phyloP scores from a whole-genome alignment of 2,329 filamentous ascomycete genomes.

The Orbilia ellipsospora region DNA sequence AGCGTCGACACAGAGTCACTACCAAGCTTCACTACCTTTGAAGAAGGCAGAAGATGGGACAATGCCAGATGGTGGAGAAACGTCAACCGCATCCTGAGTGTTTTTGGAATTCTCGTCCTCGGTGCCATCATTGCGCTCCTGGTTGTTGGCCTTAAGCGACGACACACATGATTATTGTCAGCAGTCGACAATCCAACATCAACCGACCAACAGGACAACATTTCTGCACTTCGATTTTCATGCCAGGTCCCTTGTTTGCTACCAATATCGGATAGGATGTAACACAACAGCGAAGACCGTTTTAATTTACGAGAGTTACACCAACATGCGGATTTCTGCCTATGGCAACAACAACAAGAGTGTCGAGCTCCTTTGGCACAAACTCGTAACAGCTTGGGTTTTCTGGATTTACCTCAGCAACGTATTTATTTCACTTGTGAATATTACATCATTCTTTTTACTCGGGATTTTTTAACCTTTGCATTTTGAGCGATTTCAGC shows the following conservation, averaged over 20 bases:
- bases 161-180: constrained; percentile 14
- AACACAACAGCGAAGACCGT: constrained; percentile 34
- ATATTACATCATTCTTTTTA: constrained; percentile 36
- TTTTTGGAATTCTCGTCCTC: constrained; percentile 56
- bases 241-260: constrained; percentile 48
- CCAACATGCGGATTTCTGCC: not conserved
- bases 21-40: constrained; percentile 53
- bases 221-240: constrained; percentile 13
- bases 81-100: constrained; percentile 57
- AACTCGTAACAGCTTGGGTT: constrained; percentile 11
- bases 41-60: constrained; percentile 51
- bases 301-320: constrained; percentile 34
- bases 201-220: constrained; percentile 8
- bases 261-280: constrained; percentile 39
- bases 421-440: constrained; percentile 44
- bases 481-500: constrained; percentile 51
- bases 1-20: constrained; percentile 55
- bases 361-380: constrained; percentile 19
- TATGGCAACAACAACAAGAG: constrained; percentile 3
- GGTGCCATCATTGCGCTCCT: constrained; percentile 56
- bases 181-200: constrained; percentile 22
- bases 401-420: constrained; percentile 34
- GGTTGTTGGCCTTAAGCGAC: constrained; percentile 52
- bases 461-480: constrained; percentile 33
- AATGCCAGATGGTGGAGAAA: constrained; percentile 59